Conservation (phyloP, 75 land plant species). For the Larix kaempferi region DNA sequence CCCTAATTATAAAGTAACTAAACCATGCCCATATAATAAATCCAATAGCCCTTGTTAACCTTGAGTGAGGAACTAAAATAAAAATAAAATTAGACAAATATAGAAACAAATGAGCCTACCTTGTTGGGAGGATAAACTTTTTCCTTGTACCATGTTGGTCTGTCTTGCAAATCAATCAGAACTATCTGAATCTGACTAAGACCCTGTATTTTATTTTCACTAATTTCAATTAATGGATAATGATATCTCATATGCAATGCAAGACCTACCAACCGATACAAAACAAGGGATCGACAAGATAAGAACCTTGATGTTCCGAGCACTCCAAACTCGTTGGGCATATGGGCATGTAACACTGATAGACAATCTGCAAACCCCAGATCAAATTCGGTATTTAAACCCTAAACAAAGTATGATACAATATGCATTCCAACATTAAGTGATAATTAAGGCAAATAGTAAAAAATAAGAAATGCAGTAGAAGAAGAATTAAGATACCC, state of each 20-base stretch:
- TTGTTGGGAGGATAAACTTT: constrained; percentile 77
- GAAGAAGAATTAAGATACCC: not conserved
- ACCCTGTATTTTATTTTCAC: constrained; percentile 13
- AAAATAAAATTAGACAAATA: no score
- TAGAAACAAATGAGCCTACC: constrained; percentile 34
- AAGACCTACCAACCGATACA: no score
- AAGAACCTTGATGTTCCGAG: no score
- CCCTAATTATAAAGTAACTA: no score
- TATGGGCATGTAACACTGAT: not conserved
- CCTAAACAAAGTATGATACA: not conserved
- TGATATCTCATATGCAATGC: not conserved
- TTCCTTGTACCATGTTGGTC: constrained; percentile 81
- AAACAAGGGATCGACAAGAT: no score
- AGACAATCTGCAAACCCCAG: constrained; percentile 22
- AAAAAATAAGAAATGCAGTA: not conserved
- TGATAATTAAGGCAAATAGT: not conserved
- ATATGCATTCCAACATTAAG: not conserved
- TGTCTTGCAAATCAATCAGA: constrained; percentile 47
- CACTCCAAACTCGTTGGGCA: no score
- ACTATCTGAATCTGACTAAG: constrained; percentile 41
- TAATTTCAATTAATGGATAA: not conserved
- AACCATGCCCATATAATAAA: no score
- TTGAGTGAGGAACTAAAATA: no score
- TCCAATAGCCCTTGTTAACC: no score
- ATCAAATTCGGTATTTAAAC: no score